A percentile compares a stretch with the other conserved stretches of the same genome.
These are phyloP conservation scores for Curvularia hawaiiensis DNA, from an alignment of 2,329 filamentous ascomycete species.

Conservation along the genomic window DNA sequence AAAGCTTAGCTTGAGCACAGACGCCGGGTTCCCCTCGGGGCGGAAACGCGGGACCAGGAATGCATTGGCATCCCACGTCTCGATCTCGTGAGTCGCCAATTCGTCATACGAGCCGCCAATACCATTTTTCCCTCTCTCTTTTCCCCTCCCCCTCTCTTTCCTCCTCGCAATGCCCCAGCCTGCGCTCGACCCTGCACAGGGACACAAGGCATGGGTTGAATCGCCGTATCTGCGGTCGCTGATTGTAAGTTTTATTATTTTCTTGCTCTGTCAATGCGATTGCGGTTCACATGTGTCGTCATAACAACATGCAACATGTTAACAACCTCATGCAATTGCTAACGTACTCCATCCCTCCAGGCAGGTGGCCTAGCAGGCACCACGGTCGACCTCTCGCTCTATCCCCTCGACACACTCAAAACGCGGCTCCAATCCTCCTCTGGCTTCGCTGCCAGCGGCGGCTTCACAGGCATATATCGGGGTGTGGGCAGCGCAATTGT, in stretches of 20 bases:
- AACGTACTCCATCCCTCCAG: conserved; percentile 44
- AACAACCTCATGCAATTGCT: no score
- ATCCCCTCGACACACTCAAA: conserved; percentile 97
- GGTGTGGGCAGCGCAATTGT: conserved; percentile 89
- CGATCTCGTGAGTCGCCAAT: conserved; percentile 5
- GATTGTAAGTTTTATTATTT: conserved; percentile 44
- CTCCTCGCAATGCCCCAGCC: conserved; percentile 34
- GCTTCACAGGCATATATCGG: conserved; percentile 90
- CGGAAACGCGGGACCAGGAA: background rate
- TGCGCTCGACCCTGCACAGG: conserved; percentile 34
- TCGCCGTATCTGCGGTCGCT: conserved; percentile 56
- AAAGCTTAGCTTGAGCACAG: conserved; percentile 30
- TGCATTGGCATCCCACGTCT: background rate
- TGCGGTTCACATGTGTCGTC: background rate
- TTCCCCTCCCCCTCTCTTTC: background rate
- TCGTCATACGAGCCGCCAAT: conserved; percentile 11
- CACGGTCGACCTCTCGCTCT: conserved; percentile 95
- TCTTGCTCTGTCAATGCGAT: background rate
- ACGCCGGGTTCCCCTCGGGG: conserved; percentile 12
- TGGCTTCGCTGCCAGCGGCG: conserved; percentile 81
- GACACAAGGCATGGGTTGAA: conserved; percentile 46
- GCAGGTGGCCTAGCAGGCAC: conserved; percentile 92
- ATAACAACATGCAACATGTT: background rate
- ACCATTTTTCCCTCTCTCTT: background rate
- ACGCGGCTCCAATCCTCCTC: conserved; percentile 87